Percentiles rank a stretch among this genome's conserved stretches.
Conservation (phyloP, 106 monocot genomes). For the Amphibolis antarctica region DNA sequence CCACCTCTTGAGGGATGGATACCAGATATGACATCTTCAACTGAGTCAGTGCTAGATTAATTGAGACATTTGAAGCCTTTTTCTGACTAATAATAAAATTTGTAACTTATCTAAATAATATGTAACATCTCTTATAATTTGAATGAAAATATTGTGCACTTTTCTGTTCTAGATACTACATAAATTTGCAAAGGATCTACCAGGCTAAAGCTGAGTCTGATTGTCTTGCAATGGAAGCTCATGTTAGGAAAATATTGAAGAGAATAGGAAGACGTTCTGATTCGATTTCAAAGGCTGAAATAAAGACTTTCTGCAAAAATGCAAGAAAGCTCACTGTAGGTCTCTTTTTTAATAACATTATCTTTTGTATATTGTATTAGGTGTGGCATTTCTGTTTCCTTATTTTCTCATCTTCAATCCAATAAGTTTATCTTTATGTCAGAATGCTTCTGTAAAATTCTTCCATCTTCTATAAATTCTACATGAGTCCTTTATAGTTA, state of each 20-base stretch:
- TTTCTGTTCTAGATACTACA: slow-evolving; percentile 48
- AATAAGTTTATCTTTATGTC: too few species aligned
- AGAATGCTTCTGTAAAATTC: too few species aligned
- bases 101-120: too few species aligned
- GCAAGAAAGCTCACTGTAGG: slow-evolving; percentile 81
- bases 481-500: too few species aligned
- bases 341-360: not conserved
- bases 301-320: slow-evolving; percentile 86
- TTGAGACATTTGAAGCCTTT: not conserved
- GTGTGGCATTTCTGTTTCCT: not conserved
- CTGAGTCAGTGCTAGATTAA: slow-evolving; percentile 51
- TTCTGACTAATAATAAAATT: not conserved
- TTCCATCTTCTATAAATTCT: too few species aligned
- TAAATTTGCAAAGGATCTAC: slow-evolving; percentile 83
- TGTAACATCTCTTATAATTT: not conserved
- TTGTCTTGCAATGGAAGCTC: slow-evolving; percentile 52
- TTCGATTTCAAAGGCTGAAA: slow-evolving; percentile 61
- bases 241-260: slow-evolving; percentile 59
- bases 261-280: slow-evolving; percentile 69
- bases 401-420: too few species aligned
- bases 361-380: not conserved
- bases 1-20: slow-evolving; percentile 97
- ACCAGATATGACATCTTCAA: slow-evolving; percentile 98
- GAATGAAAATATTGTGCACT: slow-evolving; percentile 5
- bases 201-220: slow-evolving; percentile 90